Evolutionary conservation across 2,329 filamentous ascomycete genomes (phyloP).

Genomic region (Amauroascus niger): DNA sequence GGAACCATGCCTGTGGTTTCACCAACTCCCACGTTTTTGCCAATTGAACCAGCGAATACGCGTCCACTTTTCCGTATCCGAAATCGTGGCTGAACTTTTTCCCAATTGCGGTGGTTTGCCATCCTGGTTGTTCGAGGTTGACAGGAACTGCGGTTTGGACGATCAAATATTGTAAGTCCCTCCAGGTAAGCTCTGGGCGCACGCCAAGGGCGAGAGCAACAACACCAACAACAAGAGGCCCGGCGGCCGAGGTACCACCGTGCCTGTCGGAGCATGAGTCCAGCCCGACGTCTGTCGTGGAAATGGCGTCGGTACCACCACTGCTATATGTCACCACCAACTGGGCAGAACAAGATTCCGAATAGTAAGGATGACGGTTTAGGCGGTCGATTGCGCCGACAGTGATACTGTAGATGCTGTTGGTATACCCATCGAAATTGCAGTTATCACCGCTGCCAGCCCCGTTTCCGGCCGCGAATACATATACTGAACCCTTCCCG

Average conservation of each 20-base stretch:
- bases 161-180: slow-evolving; percentile 87
- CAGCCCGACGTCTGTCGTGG: slow-evolving; percentile 86
- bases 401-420: slow-evolving; percentile 97
- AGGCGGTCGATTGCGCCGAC: slow-evolving; percentile 85
- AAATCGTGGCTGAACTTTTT: slow-evolving; percentile 89
- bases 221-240: slow-evolving; percentile 82
- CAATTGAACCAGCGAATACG: slow-evolving; percentile 70
- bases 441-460: slow-evolving; percentile 84
- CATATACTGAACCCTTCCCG: slow-evolving; percentile 81
- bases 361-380: slow-evolving; percentile 88
- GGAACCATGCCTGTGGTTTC: slow-evolving; percentile 92
- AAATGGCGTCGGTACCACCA: slow-evolving; percentile 77
- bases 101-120: slow-evolving; percentile 71
- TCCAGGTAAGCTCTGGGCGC: slow-evolving; percentile 80
- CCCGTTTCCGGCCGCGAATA: slow-evolving; percentile 94
- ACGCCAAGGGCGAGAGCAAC: slow-evolving; percentile 79
- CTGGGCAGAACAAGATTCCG: slow-evolving; percentile 89
- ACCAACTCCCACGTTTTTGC: slow-evolving; percentile 80
- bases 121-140: slow-evolving; percentile 62
- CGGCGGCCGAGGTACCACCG: slow-evolving; percentile 90
- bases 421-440: slow-evolving; percentile 99
- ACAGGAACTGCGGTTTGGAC: slow-evolving; percentile 75
- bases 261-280: slow-evolving; percentile 73
- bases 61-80: slow-evolving; percentile 92
- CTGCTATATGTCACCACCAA: slow-evolving; percentile 95